phyloP scores from a whole-genome alignment of 2,329 filamentous ascomycete genomes.

The Dendryphion nanum region DNA sequence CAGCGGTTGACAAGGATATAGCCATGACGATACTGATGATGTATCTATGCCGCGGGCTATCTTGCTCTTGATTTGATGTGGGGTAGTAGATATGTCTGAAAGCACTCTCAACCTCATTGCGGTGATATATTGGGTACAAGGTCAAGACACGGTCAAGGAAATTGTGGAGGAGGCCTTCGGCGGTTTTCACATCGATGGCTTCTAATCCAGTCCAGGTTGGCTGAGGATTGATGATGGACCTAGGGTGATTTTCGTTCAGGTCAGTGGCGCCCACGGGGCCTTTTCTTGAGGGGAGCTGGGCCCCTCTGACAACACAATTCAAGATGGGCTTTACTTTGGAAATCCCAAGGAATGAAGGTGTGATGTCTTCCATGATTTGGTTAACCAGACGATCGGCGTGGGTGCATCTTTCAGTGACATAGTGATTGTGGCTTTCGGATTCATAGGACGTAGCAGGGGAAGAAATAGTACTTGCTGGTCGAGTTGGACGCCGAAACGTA shows the following conservation, averaged over 20 bases:
- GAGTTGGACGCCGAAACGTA: conserved; percentile 13
- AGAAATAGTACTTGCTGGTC: conserved; percentile 15
- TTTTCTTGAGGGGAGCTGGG: conserved; percentile 33
- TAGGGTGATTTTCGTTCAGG: conserved; percentile 35
- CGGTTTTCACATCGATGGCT: conserved; percentile 29
- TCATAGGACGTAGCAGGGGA: conserved; percentile 26
- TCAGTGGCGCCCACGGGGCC: conserved; percentile 35
- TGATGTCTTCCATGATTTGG: conserved; percentile 35
- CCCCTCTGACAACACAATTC: conserved; percentile 36
- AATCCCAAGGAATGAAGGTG: conserved; percentile 35
- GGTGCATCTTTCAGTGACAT: conserved; percentile 23
- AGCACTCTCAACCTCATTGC: conserved; percentile 30
- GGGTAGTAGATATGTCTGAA: conserved; percentile 34
- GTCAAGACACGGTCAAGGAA: conserved; percentile 35
- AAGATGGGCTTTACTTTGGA: conserved; percentile 30
- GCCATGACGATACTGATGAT: conserved; percentile 39
- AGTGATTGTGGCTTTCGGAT: conserved; percentile 15
- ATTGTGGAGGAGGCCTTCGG: conserved; percentile 30
- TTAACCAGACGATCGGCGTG: conserved; percentile 32
- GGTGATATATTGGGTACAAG: conserved; percentile 39
- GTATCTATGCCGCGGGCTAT: conserved; percentile 30
- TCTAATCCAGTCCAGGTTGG: conserved; percentile 25
- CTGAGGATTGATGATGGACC: conserved; percentile 37
- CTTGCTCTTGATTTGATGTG: conserved; percentile 20
- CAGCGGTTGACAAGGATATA: conserved; percentile 35